These are phyloP conservation scores for Pouteria glomerata DNA, from an alignment of 148 eudicot genomes.

Conservation along the genomic window DNA sequence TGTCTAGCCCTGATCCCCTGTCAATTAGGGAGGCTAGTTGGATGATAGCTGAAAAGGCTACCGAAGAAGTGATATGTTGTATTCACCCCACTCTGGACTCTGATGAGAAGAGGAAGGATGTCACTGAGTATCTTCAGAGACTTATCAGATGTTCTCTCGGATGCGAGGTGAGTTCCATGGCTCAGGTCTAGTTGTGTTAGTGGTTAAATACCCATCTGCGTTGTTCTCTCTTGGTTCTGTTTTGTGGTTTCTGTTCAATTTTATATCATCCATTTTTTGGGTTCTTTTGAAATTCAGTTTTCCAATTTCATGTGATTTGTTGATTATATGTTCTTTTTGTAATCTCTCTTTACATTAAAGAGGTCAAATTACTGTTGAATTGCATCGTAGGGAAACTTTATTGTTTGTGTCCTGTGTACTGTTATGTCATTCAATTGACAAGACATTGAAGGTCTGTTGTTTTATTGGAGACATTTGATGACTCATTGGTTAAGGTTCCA, in stretches of 20 bases:
- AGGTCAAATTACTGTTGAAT: constrained; percentile 1
- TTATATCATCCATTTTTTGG: no score
- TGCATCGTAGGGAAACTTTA: background rate
- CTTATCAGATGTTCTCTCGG: constrained; percentile 24
- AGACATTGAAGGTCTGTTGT: background rate
- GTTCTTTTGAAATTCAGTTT: background rate
- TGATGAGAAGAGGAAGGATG: constrained; percentile 37
- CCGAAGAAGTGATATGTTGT: constrained; percentile 27
- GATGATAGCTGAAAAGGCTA: constrained; percentile 27
- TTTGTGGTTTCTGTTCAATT: background rate
- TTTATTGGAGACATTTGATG: background rate
- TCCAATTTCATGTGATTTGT: background rate
- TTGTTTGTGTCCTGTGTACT: background rate
- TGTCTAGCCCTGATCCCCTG: constrained; percentile 25
- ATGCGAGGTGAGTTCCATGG: constrained; percentile 31
- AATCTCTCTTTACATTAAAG: background rate
- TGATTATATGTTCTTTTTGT: background rate
- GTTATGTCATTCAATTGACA: background rate
- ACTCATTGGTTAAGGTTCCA: background rate
- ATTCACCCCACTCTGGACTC: constrained; percentile 43
- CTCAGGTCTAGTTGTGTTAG: background rate
- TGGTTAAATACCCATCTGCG: background rate
- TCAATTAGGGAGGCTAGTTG: constrained; percentile 20
- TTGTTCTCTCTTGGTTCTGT: background rate
- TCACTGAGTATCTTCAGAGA: constrained; percentile 36